Conservation (phyloP, 2,329 filamentous ascomycete genomes). For the Ambrosiella cleistominuta region DNA sequence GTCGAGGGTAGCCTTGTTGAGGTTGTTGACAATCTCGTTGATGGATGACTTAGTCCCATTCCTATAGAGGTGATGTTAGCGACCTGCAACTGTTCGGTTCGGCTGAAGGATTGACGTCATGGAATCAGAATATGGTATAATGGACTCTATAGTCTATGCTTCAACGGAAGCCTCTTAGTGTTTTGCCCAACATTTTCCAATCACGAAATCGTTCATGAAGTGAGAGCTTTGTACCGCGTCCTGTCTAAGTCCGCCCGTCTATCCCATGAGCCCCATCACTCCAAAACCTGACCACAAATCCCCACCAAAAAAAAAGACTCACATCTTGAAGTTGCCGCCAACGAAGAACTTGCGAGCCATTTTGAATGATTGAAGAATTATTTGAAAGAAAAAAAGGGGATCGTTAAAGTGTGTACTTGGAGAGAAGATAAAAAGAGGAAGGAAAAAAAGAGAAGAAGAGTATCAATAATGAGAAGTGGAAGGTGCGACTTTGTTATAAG, state of each 20-base stretch:
- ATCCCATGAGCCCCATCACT: not conserved
- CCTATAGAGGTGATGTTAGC: constrained; percentile 34
- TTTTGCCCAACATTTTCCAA: no score
- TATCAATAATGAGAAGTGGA: not conserved
- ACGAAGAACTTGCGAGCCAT: constrained; percentile 97
- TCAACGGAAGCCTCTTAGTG: no score
- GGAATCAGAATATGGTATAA: no score
- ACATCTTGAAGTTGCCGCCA: constrained; percentile 99
- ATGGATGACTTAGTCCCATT: constrained; percentile 85
- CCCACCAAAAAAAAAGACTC: constrained; percentile 22
- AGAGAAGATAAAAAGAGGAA: constrained; percentile 1
- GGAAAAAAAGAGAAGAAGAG: constrained; percentile 2
- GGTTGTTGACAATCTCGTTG: constrained; percentile 73
- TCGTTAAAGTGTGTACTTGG: not conserved
- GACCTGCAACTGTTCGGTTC: not conserved
- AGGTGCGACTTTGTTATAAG: not conserved
- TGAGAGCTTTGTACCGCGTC: no score
- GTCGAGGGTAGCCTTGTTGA: constrained; percentile 74
- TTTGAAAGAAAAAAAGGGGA: constrained; percentile 8
- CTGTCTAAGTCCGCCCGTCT: no score
- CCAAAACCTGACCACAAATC: not conserved
- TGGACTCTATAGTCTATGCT: no score
- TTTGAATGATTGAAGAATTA: constrained; percentile 27
- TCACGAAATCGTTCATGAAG: no score
- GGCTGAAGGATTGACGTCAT: not conserved